phyloP scores from a whole-genome alignment of 108 stramenopile species.

The Cyclostephanos tholiformis region DNA sequence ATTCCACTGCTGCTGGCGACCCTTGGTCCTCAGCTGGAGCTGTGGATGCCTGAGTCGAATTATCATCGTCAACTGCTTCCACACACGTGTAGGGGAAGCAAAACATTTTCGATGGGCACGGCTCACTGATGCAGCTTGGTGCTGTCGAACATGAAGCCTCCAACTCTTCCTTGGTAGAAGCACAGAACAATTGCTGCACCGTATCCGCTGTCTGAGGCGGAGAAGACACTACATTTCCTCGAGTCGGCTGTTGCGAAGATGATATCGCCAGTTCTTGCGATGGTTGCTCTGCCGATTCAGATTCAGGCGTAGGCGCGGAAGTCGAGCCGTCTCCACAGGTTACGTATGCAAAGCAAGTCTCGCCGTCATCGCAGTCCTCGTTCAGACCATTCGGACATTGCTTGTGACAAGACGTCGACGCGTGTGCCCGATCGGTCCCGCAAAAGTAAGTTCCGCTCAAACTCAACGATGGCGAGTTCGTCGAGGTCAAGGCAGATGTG shows the following conservation, averaged over 20 bases:
- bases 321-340: slow-evolving; percentile 17
- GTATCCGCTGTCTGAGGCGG: background rate
- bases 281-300: background rate
- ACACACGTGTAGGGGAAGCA: slow-evolving; percentile 38
- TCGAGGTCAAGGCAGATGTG: background rate
- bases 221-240: background rate
- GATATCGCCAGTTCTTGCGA: background rate
- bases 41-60: background rate
- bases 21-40: background rate
- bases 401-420: slow-evolving; percentile 26
- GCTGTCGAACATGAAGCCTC: slow-evolving; percentile 22
- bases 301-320: background rate
- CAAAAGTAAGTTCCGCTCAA: slow-evolving; percentile 21
- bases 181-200: slow-evolving; percentile 32
- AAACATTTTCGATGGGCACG: slow-evolving; percentile 28
- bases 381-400: slow-evolving; percentile 28
- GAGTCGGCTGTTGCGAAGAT: slow-evolving; percentile 1
- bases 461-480: background rate
- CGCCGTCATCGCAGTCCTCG: slow-evolving; percentile 25
- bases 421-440: slow-evolving; percentile 26
- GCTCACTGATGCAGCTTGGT: slow-evolving; percentile 21
- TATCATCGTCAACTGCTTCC: background rate
- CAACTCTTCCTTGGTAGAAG: slow-evolving; percentile 24
- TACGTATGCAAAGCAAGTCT: slow-evolving; percentile 28
- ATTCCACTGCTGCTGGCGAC: background rate